These are phyloP conservation scores for Ogataea naganishii DNA, from an alignment of 805 yeast genomes.

Conservation along the genomic window DNA sequence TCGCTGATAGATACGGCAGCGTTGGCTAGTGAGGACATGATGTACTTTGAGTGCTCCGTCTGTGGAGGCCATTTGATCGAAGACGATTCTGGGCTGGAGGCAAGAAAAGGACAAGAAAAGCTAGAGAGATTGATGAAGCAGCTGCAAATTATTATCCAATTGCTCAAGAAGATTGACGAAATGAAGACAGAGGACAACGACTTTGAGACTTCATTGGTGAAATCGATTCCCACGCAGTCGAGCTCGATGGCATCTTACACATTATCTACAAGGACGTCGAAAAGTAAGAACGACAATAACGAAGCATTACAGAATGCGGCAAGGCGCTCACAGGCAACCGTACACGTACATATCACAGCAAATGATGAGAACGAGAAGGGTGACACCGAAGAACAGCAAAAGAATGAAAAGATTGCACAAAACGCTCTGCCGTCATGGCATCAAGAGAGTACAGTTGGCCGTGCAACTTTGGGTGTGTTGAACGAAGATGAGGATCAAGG, in stretches of 20 bases:
- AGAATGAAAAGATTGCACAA: slow-evolving; percentile 68
- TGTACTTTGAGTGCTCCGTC: slow-evolving; percentile 75
- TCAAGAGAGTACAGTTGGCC: slow-evolving; percentile 81
- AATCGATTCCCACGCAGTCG: slow-evolving; percentile 78
- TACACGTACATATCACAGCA: slow-evolving; percentile 84
- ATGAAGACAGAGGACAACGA: slow-evolving; percentile 77
- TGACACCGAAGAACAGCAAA: slow-evolving; percentile 55
- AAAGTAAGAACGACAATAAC: slow-evolving; percentile 11
- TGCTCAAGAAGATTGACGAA: slow-evolving; percentile 76
- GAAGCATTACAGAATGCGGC: slow-evolving; percentile 25
- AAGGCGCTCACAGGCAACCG: slow-evolving; percentile 62
- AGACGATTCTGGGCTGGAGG: slow-evolving; percentile 81
- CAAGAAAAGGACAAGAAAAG: slow-evolving; percentile 70
- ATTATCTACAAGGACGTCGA: slow-evolving; percentile 34
- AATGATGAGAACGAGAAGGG: slow-evolving; percentile 74
- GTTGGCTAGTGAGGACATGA: slow-evolving; percentile 66
- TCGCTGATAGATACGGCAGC: slow-evolving; percentile 85
- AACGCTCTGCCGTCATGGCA: slow-evolving; percentile 98
- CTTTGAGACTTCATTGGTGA: slow-evolving; percentile 75
- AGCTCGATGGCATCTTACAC: slow-evolving; percentile 62
- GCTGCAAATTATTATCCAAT: slow-evolving; percentile 78
- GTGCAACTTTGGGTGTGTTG: slow-evolving; percentile 44
- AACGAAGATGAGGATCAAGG: slow-evolving; percentile 37
- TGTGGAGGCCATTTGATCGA: slow-evolving; percentile 75
- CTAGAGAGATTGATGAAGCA: slow-evolving; percentile 82